Evolutionary conservation across 441 rosid genomes (phyloP).

Genomic region (Populus tomentosa): DNA sequence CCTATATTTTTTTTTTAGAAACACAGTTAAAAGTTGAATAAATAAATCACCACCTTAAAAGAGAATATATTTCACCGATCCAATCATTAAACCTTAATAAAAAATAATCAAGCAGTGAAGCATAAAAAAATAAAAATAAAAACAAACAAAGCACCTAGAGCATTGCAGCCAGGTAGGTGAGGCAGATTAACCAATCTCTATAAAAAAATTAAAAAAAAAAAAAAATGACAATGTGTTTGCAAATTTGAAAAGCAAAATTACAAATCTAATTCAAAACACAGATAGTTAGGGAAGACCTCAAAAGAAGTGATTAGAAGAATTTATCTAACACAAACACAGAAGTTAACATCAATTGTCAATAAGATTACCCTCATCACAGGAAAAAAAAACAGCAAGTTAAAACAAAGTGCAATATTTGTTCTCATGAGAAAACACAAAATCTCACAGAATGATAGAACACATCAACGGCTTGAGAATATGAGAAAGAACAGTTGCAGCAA

Average conservation of each 20-base stretch:
- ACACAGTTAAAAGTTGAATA: too few species aligned
- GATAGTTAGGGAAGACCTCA: not conserved
- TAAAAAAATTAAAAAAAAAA: not conserved
- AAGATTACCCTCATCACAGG: not conserved
- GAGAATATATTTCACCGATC: not conserved
- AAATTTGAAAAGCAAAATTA: not conserved
- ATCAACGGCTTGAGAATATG: not conserved
- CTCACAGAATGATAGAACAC: not conserved
- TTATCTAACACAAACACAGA: not conserved
- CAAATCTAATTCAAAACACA: not conserved
- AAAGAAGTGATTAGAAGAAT: too few species aligned
- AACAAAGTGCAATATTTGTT: not conserved
- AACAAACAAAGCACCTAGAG: not conserved
- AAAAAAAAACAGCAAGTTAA: not conserved
- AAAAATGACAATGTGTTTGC: not conserved
- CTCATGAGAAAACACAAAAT: not conserved
- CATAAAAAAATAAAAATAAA: not conserved
- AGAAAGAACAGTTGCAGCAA: not conserved
- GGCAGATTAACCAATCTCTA: not conserved
- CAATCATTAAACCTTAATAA: not conserved
- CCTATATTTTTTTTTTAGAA: too few species aligned
- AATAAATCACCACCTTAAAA: not conserved
- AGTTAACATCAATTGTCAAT: not conserved
- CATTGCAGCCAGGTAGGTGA: not conserved
- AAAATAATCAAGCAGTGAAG: not conserved